A percentile compares a stretch with the other conserved stretches of the same genome.
Evolutionary conservation across 2,329 filamentous ascomycete genomes (phyloP).

Genomic region (Purpureocillium takamizusanense): DNA sequence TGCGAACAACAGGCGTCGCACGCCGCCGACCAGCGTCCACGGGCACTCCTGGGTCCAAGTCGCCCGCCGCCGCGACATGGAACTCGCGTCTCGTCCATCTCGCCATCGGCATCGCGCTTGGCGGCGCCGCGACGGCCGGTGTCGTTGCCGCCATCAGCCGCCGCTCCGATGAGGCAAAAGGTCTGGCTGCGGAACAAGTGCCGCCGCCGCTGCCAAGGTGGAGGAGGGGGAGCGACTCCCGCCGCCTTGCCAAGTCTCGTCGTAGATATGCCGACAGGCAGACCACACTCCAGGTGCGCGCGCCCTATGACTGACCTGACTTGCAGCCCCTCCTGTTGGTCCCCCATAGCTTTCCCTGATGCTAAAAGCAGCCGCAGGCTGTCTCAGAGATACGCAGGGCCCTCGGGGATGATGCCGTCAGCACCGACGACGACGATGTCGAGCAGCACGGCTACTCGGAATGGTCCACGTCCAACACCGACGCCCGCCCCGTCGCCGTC

Average conservation of each 20-base stretch:
- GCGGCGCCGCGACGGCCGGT: constrained; percentile 2
- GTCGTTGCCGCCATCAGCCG: neutral
- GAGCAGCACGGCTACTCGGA: constrained; percentile 59
- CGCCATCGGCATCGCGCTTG: constrained; percentile 1
- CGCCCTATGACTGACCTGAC: neutral
- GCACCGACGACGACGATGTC: constrained; percentile 54
- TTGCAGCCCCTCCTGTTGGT: too few relatives aligned
- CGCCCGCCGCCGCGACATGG: neutral
- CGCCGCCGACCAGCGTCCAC: constrained; percentile 1
- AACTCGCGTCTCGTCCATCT: neutral
- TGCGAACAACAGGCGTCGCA: too few relatives aligned
- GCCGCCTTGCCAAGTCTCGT: too few relatives aligned
- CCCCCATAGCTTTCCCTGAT: too few relatives aligned
- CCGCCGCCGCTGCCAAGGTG: too few relatives aligned
- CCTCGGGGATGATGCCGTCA: constrained; percentile 49
- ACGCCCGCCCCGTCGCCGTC: constrained; percentile 53
- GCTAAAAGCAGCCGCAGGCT: constrained; percentile 4
- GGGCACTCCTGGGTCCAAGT: too few relatives aligned
- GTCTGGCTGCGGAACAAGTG: too few relatives aligned
- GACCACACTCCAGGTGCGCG: constrained; percentile 12
- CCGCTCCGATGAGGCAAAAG: too few relatives aligned
- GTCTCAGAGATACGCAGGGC: constrained; percentile 9
- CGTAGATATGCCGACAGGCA: constrained; percentile 13
- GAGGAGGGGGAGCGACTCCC: too few relatives aligned
- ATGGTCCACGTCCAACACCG: constrained; percentile 60